Evolutionary conservation across 306 rosid genomes (phyloP), one percentile per base, ranked within the genome.

Genomic region (Quercus robur): DNA sequence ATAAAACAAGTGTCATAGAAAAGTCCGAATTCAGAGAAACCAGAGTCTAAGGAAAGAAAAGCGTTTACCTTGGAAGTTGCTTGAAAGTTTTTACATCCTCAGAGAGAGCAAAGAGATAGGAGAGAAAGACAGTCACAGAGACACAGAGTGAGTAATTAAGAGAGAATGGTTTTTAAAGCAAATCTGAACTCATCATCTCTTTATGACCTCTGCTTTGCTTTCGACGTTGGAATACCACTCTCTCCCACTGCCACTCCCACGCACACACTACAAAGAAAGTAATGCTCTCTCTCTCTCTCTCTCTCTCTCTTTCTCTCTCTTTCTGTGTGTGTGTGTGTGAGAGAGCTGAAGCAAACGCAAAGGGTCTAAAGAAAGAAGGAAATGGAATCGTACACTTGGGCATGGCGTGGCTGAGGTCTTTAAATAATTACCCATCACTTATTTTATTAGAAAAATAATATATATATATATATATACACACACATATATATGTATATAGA

Each of bases 211-310:
- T 41, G 73, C 66, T 77, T 55, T 85, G 88, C 93, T 92, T 84
- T 85, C 85, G 86, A 85, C 93, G 93, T 87, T 63, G 93, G 94
- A 87, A 84, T 75, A 84, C 86, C 94, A 84, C 90, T 71, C 76
- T 13, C 61, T 5, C 26, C 33, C 49, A 6, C 33, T 25, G 3
- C 17, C 44, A 38, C 44, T 14, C 18, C 3, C 8, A 26, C 38
- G 69, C 66, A 59, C 14, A 21, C 14, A 23, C 5, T 11, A 25
- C 67, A 21, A 20, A 23, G 21, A 58, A 25, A n/a, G 64, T 10
- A 18, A 25, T 25, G 3, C 64, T 20, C 28, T 58, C 64, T 57
- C 63, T 18, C 62, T 56, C 68, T 61, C 35, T n/a, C 35, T 70
- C 28, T 66, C 44, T 77, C 55, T 73, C 49, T 61, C n/a, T 20